A percentile compares a stretch with the other conserved stretches of the same genome.
Conservation (phyloP, 2,329 filamentous ascomycete genomes). For the Triangularia setosa region DNA sequence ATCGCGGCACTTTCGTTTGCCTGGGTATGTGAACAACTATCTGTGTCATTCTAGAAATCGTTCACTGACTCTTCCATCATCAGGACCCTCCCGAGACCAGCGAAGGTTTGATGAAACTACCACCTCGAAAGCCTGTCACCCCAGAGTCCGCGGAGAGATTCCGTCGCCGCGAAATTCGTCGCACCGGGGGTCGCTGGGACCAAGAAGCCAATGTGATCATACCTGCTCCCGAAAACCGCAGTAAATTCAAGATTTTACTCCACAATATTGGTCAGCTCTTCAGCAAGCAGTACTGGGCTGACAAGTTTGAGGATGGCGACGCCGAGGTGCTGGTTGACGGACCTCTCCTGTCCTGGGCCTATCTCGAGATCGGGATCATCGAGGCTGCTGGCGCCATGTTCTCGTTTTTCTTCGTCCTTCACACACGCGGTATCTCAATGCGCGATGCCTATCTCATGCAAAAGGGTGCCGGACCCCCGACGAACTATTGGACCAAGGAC, state of each 20-base stretch:
- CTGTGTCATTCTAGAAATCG: neutral
- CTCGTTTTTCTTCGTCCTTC: slow-evolving; percentile 16
- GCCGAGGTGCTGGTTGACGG: slow-evolving; percentile 18
- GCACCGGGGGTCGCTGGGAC: slow-evolving; percentile 14
- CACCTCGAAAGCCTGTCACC: slow-evolving; percentile 17
- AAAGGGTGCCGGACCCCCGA: slow-evolving; percentile 8
- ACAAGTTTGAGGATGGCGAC: slow-evolving; percentile 17
- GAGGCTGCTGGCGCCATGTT: slow-evolving; percentile 16
- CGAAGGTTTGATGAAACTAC: slow-evolving; percentile 18
- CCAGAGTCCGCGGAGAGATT: slow-evolving; percentile 15
- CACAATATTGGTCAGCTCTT: slow-evolving; percentile 5
- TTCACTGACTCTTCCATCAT: neutral
- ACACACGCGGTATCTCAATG: slow-evolving; percentile 15
- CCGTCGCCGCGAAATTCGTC: slow-evolving; percentile 16
- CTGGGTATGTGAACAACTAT: neutral
- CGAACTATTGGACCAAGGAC: slow-evolving; percentile 19
- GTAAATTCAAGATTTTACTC: neutral
- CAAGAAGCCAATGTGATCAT: slow-evolving; percentile 15
- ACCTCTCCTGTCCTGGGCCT: slow-evolving; percentile 17
- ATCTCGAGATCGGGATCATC: slow-evolving; percentile 18
- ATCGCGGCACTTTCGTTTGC: slow-evolving; percentile 19
- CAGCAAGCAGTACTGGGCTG: slow-evolving; percentile 15
- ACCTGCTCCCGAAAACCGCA: slow-evolving; percentile 4
- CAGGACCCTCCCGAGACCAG: slow-evolving; percentile 16
- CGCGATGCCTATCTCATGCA: slow-evolving; percentile 18